These are phyloP conservation scores for Breynia disticha DNA, from an alignment of 441 rosid species.

Conservation along the genomic window DNA sequence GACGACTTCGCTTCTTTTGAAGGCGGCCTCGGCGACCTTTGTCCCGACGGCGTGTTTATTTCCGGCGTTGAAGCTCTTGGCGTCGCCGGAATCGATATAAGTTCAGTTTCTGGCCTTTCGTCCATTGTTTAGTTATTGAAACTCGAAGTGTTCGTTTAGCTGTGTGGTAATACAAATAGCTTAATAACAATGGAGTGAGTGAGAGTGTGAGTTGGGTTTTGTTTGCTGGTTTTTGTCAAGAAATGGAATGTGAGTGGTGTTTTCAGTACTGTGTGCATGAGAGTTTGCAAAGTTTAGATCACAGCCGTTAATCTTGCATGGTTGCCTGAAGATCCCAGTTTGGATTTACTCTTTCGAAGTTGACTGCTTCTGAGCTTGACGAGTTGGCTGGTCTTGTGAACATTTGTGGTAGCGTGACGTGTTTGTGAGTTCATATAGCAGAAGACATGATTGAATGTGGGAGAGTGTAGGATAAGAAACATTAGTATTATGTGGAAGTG, in stretches of 20 bases:
- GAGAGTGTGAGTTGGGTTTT: background rate
- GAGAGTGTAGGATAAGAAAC: background rate
- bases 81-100: conserved; percentile 94
- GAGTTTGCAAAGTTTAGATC: conserved; percentile 27
- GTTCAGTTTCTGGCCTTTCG: conserved; percentile 92
- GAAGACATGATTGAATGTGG: background rate
- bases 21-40: conserved; percentile 73
- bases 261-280: conserved; percentile 17
- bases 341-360: too few species aligned
- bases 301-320: conserved; percentile 24
- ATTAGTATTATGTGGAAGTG: conserved; percentile 6
- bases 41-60: conserved; percentile 91
- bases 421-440: conserved; percentile 3
- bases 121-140: conserved; percentile 32
- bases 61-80: conserved; percentile 92
- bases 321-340: background rate
- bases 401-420: background rate
- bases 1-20: conserved; percentile 62
- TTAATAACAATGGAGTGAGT: background rate
- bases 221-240: background rate
- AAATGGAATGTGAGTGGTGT: conserved; percentile 12
- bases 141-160: background rate
- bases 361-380: conserved; percentile 3
- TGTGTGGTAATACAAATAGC: too few species aligned
- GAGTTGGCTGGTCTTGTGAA: background rate